These are phyloP conservation scores for Leccinum solheimii DNA, from an alignment of 1,284 basidiomycete genomes.

Conservation along the genomic window DNA sequence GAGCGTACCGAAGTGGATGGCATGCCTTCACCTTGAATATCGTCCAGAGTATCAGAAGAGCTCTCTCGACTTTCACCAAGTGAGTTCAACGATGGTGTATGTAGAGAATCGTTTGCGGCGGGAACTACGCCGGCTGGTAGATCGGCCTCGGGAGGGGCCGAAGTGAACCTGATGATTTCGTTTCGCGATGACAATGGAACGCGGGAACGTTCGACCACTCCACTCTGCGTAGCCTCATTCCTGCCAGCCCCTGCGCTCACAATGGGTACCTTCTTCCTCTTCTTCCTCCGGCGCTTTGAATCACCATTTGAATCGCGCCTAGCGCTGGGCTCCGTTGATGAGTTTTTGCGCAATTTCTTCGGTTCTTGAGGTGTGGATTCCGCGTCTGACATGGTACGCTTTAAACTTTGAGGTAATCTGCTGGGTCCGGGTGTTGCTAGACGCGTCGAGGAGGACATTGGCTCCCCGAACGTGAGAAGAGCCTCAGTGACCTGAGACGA, in stretches of 20 bases:
- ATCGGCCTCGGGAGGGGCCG: constrained; percentile 17
- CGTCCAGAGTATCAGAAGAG: not conserved
- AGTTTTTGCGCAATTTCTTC: constrained; percentile 28
- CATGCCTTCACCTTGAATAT: constrained; percentile 4
- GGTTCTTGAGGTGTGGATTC: constrained; percentile 18
- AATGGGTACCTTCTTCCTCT: constrained; percentile 41
- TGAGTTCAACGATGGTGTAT: constrained; percentile 4
- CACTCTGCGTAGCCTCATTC: constrained; percentile 13
- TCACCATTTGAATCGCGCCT: constrained; percentile 40
- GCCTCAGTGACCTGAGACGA: not conserved
- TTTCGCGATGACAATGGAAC: constrained; percentile 26
- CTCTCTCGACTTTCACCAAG: not conserved
- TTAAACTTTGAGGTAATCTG: constrained; percentile 8
- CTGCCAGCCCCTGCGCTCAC: constrained; percentile 21
- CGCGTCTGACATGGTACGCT: constrained; percentile 27
- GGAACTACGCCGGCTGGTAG: not conserved
- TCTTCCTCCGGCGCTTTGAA: constrained; percentile 43
- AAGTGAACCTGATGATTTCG: constrained; percentile 30
- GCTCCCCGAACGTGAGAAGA: not conserved
- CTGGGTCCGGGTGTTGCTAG: constrained; percentile 20
- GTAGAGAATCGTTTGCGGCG: not conserved
- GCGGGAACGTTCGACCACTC: constrained; percentile 16
- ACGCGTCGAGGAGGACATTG: constrained; percentile 30
- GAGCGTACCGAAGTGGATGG: constrained; percentile 20
- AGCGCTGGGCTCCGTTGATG: constrained; percentile 21